phyloP scores from a whole-genome alignment of 163 green algal genomes.

The Coccomyxa subellipsoidea region DNA sequence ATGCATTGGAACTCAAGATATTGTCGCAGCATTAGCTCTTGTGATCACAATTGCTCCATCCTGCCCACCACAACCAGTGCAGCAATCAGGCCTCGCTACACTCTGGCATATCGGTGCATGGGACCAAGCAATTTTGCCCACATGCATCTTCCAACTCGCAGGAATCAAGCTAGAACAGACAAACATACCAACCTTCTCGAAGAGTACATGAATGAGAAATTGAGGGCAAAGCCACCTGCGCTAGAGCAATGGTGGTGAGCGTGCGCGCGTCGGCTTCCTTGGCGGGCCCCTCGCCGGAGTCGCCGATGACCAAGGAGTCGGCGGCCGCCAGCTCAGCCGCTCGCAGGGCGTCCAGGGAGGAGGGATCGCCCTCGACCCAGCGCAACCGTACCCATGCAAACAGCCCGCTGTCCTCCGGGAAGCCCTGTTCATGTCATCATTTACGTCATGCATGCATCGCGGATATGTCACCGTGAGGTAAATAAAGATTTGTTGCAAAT shows the following conservation, averaged over 20 bases:
- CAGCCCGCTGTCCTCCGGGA: constrained; percentile 2
- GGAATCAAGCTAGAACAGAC: background rate
- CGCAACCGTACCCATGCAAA: background rate
- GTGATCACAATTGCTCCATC: no score
- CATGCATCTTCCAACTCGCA: no score
- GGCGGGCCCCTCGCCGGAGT: background rate
- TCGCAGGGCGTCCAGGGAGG: constrained; percentile 9
- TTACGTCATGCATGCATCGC: background rate
- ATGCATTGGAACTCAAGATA: no score
- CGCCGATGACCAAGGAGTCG: constrained; percentile 26
- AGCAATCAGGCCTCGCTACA: no score
- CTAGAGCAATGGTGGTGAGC: constrained; percentile 19
- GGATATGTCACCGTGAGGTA: background rate
- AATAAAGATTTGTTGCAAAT: no score
- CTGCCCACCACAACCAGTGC: no score
- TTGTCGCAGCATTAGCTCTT: background rate
- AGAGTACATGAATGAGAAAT: no score
- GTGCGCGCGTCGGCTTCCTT: constrained; percentile 31
- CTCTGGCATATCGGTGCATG: no score
- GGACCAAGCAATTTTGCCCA: no score
- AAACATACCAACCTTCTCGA: background rate
- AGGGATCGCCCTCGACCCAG: constrained; percentile 22
- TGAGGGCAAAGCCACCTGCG: no score
- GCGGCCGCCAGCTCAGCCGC: constrained; percentile 14
- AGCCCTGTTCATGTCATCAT: constrained; percentile 6